These are phyloP conservation scores for Penicillium bovifimosum DNA, from an alignment of 495 filamentous ascomycete genomes.

Conservation along the genomic window DNA sequence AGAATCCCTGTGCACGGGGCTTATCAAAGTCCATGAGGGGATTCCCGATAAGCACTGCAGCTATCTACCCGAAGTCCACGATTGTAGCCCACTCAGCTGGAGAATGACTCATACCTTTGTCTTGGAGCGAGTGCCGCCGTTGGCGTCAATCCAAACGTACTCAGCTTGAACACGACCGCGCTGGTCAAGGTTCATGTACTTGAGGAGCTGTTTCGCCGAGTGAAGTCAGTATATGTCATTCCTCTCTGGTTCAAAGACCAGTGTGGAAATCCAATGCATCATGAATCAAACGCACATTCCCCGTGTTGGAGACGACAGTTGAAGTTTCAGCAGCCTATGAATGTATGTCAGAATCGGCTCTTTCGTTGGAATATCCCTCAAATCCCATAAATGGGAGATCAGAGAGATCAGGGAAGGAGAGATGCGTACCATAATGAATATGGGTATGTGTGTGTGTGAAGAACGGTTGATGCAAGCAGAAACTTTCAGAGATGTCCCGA, in stretches of 20 bases:
- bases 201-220: slow-evolving; percentile 62
- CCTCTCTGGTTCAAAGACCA: slow-evolving; percentile 30
- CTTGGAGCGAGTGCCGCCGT: slow-evolving; percentile 76
- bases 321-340: slow-evolving; percentile 42
- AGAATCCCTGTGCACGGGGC: slow-evolving; percentile 26
- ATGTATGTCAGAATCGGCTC: slow-evolving; percentile 3
- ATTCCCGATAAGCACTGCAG: slow-evolving; percentile 12
- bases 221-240: slow-evolving; percentile 39
- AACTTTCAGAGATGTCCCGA: slow-evolving; percentile 12
- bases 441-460: slow-evolving; percentile 37
- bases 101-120: slow-evolving; percentile 66
- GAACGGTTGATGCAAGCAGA: slow-evolving; percentile 22
- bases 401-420: background rate
- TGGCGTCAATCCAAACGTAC: slow-evolving; percentile 95
- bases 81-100: background rate
- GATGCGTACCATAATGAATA: slow-evolving; percentile 40
- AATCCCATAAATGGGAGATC: background rate
- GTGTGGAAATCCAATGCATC: slow-evolving; percentile 32
- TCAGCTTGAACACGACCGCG: slow-evolving; percentile 80
- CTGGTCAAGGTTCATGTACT: slow-evolving; percentile 89
- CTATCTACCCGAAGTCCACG: slow-evolving; percentile 2
- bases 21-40: slow-evolving; percentile 18
- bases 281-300: slow-evolving; percentile 54
- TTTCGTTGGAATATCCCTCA: background rate
- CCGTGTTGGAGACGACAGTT: slow-evolving; percentile 62